These are phyloP conservation scores for Pichia pseudocactophila DNA, from an alignment of 805 yeast genomes.

Conservation along the genomic window DNA sequence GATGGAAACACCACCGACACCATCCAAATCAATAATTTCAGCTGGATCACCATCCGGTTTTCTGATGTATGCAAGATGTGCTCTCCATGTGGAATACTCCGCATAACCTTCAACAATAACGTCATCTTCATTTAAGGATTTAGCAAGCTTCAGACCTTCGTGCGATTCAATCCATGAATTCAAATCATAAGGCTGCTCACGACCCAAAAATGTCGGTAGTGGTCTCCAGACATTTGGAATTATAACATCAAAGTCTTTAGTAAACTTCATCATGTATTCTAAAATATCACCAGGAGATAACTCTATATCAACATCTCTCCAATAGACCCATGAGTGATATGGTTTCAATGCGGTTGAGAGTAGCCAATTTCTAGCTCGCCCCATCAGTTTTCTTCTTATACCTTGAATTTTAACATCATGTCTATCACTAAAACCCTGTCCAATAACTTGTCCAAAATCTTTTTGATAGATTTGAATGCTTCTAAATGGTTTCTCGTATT, in stretches of 20 bases:
- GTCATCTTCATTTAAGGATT: constrained; percentile 62
- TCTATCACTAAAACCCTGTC: constrained; percentile 76
- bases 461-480: constrained; percentile 71
- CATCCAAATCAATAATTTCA: constrained; percentile 66
- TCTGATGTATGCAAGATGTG: constrained; percentile 67
- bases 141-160: constrained; percentile 61
- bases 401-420: constrained; percentile 85
- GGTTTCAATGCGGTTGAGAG: constrained; percentile 67
- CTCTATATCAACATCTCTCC: constrained; percentile 86
- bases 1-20: constrained; percentile 83
- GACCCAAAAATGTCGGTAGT: constrained; percentile 80
- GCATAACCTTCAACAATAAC: constrained; percentile 86
- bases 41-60: constrained; percentile 50
- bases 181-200: constrained; percentile 90
- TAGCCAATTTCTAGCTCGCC: constrained; percentile 80
- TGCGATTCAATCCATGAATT: constrained; percentile 94
- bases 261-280: constrained; percentile 58
- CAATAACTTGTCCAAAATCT: constrained; percentile 77
- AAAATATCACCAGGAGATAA: constrained; percentile 72
- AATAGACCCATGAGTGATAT: constrained; percentile 83
- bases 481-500: constrained; percentile 62
- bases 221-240: constrained; percentile 97
- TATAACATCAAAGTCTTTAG: constrained; percentile 55
- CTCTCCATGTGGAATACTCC: constrained; percentile 80
- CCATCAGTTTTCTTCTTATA: constrained; percentile 75